Evolutionary conservation across 1,284 basidiomycete species (phyloP).

Genomic region (Boletus semigastroideus): DNA sequence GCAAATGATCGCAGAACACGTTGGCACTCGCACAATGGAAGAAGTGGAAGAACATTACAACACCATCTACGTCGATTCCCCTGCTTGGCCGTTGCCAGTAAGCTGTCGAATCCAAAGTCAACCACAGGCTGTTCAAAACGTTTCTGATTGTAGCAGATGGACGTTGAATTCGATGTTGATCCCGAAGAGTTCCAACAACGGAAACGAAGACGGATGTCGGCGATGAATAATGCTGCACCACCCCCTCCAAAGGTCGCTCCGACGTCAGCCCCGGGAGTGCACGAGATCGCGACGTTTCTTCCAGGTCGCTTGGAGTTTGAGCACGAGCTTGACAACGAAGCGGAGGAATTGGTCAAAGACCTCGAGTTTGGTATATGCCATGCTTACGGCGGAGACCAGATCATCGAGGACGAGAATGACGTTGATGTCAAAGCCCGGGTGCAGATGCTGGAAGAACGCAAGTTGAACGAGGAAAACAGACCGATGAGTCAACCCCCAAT

Average conservation of each 20-base stretch:
- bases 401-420: constrained; percentile 72
- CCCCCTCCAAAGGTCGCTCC: constrained; percentile 71
- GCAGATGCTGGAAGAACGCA: constrained; percentile 69
- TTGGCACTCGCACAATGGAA: constrained; percentile 93
- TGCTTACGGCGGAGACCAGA: constrained; percentile 84
- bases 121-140: background rate
- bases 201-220: constrained; percentile 83
- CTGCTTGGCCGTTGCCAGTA: constrained; percentile 79
- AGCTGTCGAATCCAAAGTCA: constrained; percentile 19
- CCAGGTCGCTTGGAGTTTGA: constrained; percentile 98
- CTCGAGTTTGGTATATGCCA: constrained; percentile 91
- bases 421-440: constrained; percentile 64
- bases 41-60: constrained; percentile 94
- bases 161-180: constrained; percentile 70
- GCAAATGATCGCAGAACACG: constrained; percentile 95
- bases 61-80: constrained; percentile 77
- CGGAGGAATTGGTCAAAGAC: constrained; percentile 94
- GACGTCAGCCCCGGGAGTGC: constrained; percentile 91
- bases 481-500: constrained; percentile 24
- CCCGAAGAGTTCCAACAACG: constrained; percentile 82
- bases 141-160: constrained; percentile 45
- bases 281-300: constrained; percentile 93
- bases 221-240: constrained; percentile 51
- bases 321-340: constrained; percentile 95
- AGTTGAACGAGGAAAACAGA: constrained; percentile 35